Conservation (phyloP, 202 grass and related monocot species). For the Zizania palustris region DNA sequence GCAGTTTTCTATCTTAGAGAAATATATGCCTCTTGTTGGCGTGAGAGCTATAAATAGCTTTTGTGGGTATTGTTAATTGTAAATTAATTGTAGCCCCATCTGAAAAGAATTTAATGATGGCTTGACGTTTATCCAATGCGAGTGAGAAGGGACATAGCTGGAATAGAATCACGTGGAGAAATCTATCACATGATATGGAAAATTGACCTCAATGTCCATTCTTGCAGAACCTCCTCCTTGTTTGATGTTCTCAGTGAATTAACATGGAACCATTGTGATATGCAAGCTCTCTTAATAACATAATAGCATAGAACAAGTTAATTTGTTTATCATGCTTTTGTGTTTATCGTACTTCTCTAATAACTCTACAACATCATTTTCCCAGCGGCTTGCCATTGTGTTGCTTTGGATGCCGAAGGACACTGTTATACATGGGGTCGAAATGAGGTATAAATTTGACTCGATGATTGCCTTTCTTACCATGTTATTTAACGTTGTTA, state of each 20-base stretch:
- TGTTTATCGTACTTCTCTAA: constrained; percentile 8
- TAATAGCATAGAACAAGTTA: neutral
- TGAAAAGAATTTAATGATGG: too few relatives aligned
- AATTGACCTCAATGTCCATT: too few relatives aligned
- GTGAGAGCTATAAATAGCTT: too few relatives aligned
- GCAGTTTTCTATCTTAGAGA: too few relatives aligned
- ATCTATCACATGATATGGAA: too few relatives aligned
- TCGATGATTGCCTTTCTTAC: constrained; percentile 28
- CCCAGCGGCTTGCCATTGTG: constrained; percentile 87
- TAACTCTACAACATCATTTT: constrained; percentile 29
- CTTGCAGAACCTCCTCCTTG: too few relatives aligned
- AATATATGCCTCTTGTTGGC: too few relatives aligned
- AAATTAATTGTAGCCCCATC: too few relatives aligned
- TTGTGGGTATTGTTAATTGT: too few relatives aligned
- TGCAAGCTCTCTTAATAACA: neutral
- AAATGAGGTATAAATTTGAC: constrained; percentile 76
- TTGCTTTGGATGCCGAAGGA: constrained; percentile 91
- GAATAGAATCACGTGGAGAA: too few relatives aligned
- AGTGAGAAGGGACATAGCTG: too few relatives aligned
- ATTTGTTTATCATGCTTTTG: neutral
- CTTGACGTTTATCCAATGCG: too few relatives aligned
- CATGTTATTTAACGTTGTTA: constrained; percentile 35
- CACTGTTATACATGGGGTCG: constrained; percentile 94
- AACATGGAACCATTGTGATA: neutral
- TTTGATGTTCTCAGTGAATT: neutral